Conservation (phyloP, 2,329 filamentous ascomycete species). For the Phialemonium atrogriseum region DNA sequence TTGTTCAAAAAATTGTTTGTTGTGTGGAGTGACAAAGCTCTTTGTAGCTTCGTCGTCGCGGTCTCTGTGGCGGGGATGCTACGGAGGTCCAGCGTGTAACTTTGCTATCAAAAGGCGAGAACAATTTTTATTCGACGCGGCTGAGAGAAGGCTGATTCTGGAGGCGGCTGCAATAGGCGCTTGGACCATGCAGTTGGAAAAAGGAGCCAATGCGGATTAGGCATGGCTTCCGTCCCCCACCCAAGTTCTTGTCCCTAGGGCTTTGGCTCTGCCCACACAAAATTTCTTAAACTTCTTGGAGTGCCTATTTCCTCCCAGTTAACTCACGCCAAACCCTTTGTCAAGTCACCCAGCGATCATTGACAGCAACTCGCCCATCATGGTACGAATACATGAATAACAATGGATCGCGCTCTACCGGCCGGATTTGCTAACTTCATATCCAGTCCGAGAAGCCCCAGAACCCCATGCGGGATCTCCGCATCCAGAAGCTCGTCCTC, state of each 20-base stretch:
- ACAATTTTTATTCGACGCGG: slow-evolving; percentile 29
- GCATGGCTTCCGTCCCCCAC: slow-evolving; percentile 14
- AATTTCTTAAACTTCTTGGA: slow-evolving; percentile 9
- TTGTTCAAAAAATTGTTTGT: slow-evolving; percentile 40
- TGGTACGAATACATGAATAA: slow-evolving; percentile 22
- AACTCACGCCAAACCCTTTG: slow-evolving; percentile 9
- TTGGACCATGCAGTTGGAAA: slow-evolving; percentile 3
- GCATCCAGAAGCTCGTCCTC: slow-evolving; percentile 98
- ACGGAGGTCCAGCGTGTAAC: slow-evolving; percentile 32
- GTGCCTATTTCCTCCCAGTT: too few relatives aligned
- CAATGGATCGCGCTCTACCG: neutral
- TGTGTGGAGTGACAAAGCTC: slow-evolving; percentile 25
- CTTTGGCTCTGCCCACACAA: slow-evolving; percentile 9
- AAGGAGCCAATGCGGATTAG: neutral
- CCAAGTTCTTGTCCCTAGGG: slow-evolving; percentile 7
- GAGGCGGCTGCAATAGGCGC: slow-evolving; percentile 2
- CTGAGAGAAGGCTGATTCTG: slow-evolving; percentile 24
- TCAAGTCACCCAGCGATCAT: slow-evolving; percentile 10
- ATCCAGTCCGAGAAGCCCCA: slow-evolving; percentile 61
- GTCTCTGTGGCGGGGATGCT: slow-evolving; percentile 28
- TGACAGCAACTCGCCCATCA: slow-evolving; percentile 22
- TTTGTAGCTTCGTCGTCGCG: slow-evolving; percentile 28
- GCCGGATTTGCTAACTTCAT: slow-evolving; percentile 23
- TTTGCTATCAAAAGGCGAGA: slow-evolving; percentile 19
- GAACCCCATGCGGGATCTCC: slow-evolving; percentile 99